Conservation (phyloP, 1,284 basidiomycete genomes). For the Puccinia sorghi region DNA sequence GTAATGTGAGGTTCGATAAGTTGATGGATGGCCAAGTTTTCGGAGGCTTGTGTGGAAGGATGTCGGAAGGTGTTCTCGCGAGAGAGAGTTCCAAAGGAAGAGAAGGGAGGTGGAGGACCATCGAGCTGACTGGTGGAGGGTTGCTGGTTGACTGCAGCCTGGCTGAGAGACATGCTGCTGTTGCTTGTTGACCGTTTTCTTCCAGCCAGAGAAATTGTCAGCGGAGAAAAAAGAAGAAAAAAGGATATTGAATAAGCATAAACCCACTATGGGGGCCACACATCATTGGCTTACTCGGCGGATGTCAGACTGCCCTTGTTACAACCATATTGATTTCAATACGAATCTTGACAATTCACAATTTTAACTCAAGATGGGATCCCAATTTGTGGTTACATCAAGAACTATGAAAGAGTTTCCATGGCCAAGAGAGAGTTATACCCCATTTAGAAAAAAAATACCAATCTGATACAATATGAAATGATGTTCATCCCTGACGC, state of each 20-base stretch:
- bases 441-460: too few species aligned
- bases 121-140: constrained; percentile 12
- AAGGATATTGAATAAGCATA: neutral
- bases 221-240: neutral
- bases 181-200: neutral
- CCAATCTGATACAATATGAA: too few species aligned
- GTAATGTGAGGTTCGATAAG: constrained; percentile 92
- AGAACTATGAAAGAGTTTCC: too few species aligned
- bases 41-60: constrained; percentile 70
- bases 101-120: constrained; percentile 22
- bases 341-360: too few species aligned
- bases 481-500: too few species aligned
- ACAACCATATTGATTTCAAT: too few species aligned
- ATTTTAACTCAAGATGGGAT: too few species aligned
- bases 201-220: neutral
- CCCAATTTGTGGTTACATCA: too few species aligned
- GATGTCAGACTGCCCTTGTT: too few species aligned
- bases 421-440: too few species aligned
- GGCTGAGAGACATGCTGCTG: constrained; percentile 5
- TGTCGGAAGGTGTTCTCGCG: constrained; percentile 79
- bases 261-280: too few species aligned
- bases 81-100: constrained; percentile 74
- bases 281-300: too few species aligned
- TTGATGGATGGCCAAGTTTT: constrained; percentile 82
- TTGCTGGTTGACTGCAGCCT: constrained; percentile 53